Base-by-base conservation (phyloP, 108 stramenopile species). In the Skeletonema menzelii region DNA sequence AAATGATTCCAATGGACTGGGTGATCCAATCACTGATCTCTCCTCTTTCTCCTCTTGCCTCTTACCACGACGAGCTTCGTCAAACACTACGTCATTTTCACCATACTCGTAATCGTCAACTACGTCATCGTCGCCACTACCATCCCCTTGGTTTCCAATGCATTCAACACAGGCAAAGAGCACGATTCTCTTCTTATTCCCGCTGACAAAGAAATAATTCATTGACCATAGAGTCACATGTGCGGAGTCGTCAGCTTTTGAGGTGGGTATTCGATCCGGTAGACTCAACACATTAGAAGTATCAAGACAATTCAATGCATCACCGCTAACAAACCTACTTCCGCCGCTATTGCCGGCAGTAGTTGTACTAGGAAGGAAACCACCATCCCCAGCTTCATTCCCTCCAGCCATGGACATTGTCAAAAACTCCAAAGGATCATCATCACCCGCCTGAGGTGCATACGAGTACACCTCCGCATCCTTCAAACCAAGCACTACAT, bases 191-290 rank as follows among this genome's bases (percentile, higher is more conserved):
- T 95, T 93, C 69, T 91, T 75, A 26, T 77, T 69, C 35, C 94
- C 93, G 77, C 95, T 97, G 10, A 95, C 94, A 78, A 98, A 96
- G 84, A 98, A 95, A 59, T 91, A 96, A 67, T 98, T 94, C 82
- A 98, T 96, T 34, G 86, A 85, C 97, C 97, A 98, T 12, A 98
- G 75, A 13, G 83, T 79, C 35, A 67, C 72, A 27, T 65, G 72
- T 27, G 72, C 64, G 44, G 72, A 38, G 17, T 64, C 63, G 13
- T 65, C 72, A 58, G 72, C 46, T 44, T 59, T 67, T 56, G 65
- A 69, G 17, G 73, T 40, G 31, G 66, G 65, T 20, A 75, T 67
- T 8, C 44, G 57, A 61, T 67, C 58, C 27, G 73, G 65, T 40
- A 75, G 47, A 22, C 44, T 28, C 65, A 78, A 55, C 0, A 38